Evolutionary conservation across 106 monocot genomes (phyloP).

Genomic region (Dendrobium huoshanense): DNA sequence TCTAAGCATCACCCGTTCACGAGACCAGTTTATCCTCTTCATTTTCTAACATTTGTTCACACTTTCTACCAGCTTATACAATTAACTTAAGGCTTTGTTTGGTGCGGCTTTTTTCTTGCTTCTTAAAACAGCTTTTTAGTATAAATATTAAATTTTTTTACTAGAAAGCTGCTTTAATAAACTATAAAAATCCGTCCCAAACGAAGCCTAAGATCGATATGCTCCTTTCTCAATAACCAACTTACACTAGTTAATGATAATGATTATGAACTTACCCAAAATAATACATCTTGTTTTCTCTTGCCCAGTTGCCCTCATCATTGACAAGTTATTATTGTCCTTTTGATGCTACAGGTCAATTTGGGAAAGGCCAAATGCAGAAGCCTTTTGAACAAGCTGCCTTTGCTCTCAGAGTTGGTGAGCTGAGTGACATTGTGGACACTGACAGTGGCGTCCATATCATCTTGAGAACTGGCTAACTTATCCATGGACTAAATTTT

Average conservation of each 20-base stretch:
- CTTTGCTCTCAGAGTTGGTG: conserved; percentile 64
- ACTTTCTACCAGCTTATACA: background rate
- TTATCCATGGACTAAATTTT: background rate
- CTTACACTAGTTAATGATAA: background rate
- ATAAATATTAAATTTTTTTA: too few species aligned
- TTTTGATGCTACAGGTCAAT: conserved; percentile 39
- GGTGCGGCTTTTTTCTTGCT: too few species aligned
- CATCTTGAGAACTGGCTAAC: conserved; percentile 70
- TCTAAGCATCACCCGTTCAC: too few species aligned
- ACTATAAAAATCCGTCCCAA: too few species aligned
- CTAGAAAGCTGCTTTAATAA: too few species aligned
- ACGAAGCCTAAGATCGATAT: too few species aligned
- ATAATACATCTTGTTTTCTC: too few species aligned
- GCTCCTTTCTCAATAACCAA: too few species aligned
- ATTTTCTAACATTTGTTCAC: background rate
- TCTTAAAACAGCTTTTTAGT: too few species aligned
- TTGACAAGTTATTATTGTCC: background rate
- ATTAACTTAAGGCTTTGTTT: too few species aligned
- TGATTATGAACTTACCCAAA: background rate
- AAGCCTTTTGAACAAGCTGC: conserved; percentile 83
- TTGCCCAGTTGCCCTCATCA: background rate
- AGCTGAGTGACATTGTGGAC: conserved; percentile 74
- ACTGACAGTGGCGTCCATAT: conserved; percentile 92
- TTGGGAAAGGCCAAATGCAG: conserved; percentile 85
- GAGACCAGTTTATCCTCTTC: too few species aligned